These are phyloP conservation scores for Thermoascus crustaceus DNA, from an alignment of 2,329 filamentous ascomycete genomes.

Conservation along the genomic window DNA sequence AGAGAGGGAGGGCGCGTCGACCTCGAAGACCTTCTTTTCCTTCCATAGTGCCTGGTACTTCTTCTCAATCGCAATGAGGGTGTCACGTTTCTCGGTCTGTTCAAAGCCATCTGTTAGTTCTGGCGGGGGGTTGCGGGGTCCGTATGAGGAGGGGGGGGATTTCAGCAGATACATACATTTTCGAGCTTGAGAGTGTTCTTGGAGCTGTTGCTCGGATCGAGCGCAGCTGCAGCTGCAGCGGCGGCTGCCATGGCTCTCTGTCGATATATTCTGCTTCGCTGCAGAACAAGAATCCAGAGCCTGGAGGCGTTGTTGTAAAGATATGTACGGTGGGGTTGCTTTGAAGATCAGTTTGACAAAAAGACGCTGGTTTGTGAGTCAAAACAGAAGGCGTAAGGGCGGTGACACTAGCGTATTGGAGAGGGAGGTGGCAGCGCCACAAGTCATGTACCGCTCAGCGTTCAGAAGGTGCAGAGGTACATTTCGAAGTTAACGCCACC, in stretches of 20 bases:
- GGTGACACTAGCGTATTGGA: background rate
- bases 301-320: constrained; percentile 9
- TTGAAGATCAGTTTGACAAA: constrained; percentile 2
- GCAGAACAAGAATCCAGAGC: constrained; percentile 16
- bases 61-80: constrained; percentile 75
- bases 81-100: constrained; percentile 79
- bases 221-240: constrained; percentile 46
- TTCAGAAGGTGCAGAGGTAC: background rate
- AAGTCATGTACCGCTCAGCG: background rate
- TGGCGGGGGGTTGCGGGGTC: background rate
- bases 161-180: constrained; percentile 38
- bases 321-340: constrained; percentile 14
- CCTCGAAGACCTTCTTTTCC: constrained; percentile 69
- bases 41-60: constrained; percentile 86
- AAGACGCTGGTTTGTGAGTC: constrained; percentile 4
- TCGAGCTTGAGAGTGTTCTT: constrained; percentile 60
- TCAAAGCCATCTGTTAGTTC: background rate
- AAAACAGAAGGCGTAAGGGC: constrained; percentile 1
- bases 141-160: constrained; percentile 4
- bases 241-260: constrained; percentile 32
- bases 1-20: constrained; percentile 68
- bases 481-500: background rate
- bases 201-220: constrained; percentile 47
- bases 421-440: background rate
- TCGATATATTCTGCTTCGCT: constrained; percentile 16